Evolutionary conservation across 1,139 yeast genomes (phyloP).

Genomic region (Lodderomyces parapsilosis): DNA sequence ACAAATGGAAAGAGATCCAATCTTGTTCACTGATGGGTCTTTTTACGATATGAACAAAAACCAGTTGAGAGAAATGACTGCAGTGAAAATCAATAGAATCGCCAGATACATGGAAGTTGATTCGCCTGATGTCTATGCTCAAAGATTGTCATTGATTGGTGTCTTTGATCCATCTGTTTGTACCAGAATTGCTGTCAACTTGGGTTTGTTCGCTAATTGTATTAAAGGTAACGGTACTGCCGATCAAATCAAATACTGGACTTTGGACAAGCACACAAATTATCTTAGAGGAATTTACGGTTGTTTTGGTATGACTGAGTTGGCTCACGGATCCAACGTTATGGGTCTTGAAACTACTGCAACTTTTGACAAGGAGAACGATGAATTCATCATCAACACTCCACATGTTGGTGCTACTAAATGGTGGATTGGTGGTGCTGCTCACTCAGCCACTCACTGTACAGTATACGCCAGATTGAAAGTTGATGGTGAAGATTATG

Average conservation of each 20-base stretch:
- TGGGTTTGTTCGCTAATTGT: slow-evolving; percentile 68
- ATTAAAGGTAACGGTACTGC: slow-evolving; percentile 70
- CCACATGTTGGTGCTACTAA: slow-evolving; percentile 52
- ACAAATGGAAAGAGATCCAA: slow-evolving; percentile 47
- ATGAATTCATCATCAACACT: slow-evolving; percentile 45
- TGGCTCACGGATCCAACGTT: slow-evolving; percentile 51
- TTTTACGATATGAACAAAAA: slow-evolving; percentile 39
- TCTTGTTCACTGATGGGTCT: slow-evolving; percentile 32
- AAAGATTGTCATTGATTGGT: slow-evolving; percentile 53
- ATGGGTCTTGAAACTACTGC: slow-evolving; percentile 50
- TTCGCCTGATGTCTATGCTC: slow-evolving; percentile 33
- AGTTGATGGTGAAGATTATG: slow-evolving; percentile 46
- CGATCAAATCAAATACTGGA: slow-evolving; percentile 43
- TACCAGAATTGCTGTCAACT: slow-evolving; percentile 56
- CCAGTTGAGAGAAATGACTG: slow-evolving; percentile 38
- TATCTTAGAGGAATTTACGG: slow-evolving; percentile 41
- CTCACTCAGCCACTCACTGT: slow-evolving; percentile 49
- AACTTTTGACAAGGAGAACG: slow-evolving; percentile 38
- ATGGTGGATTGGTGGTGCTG: slow-evolving; percentile 56
- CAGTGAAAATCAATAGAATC: slow-evolving; percentile 35
- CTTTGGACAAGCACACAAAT: slow-evolving; percentile 36
- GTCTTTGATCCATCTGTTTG: slow-evolving; percentile 61
- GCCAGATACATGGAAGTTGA: slow-evolving; percentile 40
- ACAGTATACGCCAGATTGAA: slow-evolving; percentile 43
- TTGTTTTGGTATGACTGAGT: slow-evolving; percentile 51